Percentiles rank a stretch among this genome's conserved stretches.
Evolutionary conservation across 2,329 filamentous ascomycete genomes (phyloP).

Genomic region (Gnomoniopsis sp.): DNA sequence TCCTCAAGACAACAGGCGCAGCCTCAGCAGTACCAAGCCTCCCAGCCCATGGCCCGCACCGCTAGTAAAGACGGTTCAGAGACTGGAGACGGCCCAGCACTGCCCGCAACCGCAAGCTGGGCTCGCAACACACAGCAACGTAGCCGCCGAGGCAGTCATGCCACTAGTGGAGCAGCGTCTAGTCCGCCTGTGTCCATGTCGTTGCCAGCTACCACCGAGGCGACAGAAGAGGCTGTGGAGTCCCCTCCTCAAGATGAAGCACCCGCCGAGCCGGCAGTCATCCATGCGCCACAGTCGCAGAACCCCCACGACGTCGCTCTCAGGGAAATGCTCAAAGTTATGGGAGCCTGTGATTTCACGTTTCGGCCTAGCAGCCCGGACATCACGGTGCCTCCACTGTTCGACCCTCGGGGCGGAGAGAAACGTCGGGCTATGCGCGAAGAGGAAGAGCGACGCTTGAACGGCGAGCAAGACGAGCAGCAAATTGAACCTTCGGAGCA

Average conservation of each 20-base stretch:
- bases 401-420: constrained; percentile 77
- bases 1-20: constrained; percentile 50
- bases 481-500: constrained; percentile 26
- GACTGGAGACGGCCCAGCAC: constrained; percentile 77
- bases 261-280: constrained; percentile 9
- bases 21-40: constrained; percentile 32
- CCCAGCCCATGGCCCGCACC: constrained; percentile 69
- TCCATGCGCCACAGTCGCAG: not conserved
- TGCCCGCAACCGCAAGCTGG: constrained; percentile 93
- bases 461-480: constrained; percentile 46
- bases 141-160: constrained; percentile 72
- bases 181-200: constrained; percentile 72
- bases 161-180: constrained; percentile 75
- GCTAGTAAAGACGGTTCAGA: constrained; percentile 75
- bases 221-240: constrained; percentile 41
- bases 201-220: constrained; percentile 51
- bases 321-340: constrained; percentile 15
- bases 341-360: constrained; percentile 18
- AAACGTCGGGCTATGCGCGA: constrained; percentile 77
- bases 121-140: constrained; percentile 66
- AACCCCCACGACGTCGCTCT: constrained; percentile 13
- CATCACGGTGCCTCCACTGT: constrained; percentile 60
- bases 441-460: constrained; percentile 57
- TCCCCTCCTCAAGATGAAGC: constrained; percentile 29
- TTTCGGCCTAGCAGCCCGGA: constrained; percentile 11